A percentile compares a stretch with the other conserved stretches of the same genome.
Conservation (phyloP, 495 filamentous ascomycete genomes). For the Geopyxis carbonaria region DNA sequence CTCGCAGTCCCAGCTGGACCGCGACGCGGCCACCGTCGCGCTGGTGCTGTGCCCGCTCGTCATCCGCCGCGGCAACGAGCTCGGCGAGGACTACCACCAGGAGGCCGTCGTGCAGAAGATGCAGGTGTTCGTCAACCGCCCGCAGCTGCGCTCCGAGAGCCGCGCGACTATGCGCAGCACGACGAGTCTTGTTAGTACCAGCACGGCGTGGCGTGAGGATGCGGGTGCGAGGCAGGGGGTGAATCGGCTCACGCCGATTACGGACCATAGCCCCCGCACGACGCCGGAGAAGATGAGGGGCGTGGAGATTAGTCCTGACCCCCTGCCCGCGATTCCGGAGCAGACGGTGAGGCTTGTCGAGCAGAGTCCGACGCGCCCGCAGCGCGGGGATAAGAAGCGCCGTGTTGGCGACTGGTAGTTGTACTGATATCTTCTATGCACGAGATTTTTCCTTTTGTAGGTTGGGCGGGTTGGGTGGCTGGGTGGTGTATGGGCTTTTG, state of each 20-base stretch:
- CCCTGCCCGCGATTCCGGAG: constrained; percentile 17
- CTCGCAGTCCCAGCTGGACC: constrained; percentile 62
- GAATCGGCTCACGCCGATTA: constrained; percentile 19
- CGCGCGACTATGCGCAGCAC: neutral
- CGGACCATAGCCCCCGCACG: constrained; percentile 16
- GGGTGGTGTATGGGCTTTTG: too few relatives aligned
- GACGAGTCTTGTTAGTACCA: neutral
- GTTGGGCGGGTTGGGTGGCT: too few relatives aligned
- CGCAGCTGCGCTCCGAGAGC: constrained; percentile 18
- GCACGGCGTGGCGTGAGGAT: constrained; percentile 16
- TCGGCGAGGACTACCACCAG: constrained; percentile 57
- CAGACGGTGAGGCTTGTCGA: constrained; percentile 20
- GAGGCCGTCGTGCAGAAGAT: constrained; percentile 88
- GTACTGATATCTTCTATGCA: too few relatives aligned
- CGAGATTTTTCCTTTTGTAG: too few relatives aligned
- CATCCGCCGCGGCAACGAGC: constrained; percentile 81
- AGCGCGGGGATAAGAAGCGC: too few relatives aligned
- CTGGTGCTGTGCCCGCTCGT: constrained; percentile 88
- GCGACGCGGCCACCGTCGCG: constrained; percentile 56
- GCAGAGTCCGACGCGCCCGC: too few relatives aligned
- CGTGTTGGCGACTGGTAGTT: too few relatives aligned
- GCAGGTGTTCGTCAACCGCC: constrained; percentile 57
- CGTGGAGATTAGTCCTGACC: neutral
- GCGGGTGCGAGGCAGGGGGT: constrained; percentile 4
- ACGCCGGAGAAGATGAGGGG: constrained; percentile 17